phyloP scores from a whole-genome alignment of 2,329 filamentous ascomycete genomes.

The Gaeumannomyces tritici region DNA sequence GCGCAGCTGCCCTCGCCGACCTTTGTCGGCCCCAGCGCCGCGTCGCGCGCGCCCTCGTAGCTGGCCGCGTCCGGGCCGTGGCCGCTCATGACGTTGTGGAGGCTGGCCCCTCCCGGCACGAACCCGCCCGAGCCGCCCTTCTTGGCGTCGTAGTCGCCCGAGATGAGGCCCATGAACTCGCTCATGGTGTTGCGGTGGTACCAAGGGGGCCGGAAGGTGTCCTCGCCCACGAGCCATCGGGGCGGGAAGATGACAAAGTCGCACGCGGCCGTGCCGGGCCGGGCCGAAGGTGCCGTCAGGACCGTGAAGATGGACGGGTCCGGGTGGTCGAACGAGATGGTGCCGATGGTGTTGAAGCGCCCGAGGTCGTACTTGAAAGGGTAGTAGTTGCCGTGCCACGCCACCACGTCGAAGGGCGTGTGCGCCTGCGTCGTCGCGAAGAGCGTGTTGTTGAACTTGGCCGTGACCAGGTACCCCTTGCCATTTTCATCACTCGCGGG shows the following conservation, averaged over 20 bases:
- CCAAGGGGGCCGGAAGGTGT: conserved; percentile 49
- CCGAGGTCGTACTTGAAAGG: conserved; percentile 61
- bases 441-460: conserved; percentile 49
- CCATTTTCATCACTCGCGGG: background rate
- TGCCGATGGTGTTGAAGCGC: conserved; percentile 53
- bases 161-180: conserved; percentile 38
- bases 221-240: conserved; percentile 47
- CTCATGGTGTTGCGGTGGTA: conserved; percentile 44
- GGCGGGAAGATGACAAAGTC: conserved; percentile 53
- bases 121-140: conserved; percentile 28
- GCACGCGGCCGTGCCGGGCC: conserved; percentile 41
- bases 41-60: conserved; percentile 34
- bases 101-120: conserved; percentile 29
- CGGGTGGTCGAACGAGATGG: conserved; percentile 53
- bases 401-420: conserved; percentile 56
- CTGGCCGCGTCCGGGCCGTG: conserved; percentile 38
- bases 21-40: conserved; percentile 29
- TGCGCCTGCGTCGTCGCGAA: conserved; percentile 50
- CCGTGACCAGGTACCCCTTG: conserved; percentile 31
- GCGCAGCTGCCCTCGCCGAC: conserved; percentile 36
- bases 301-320: conserved; percentile 58
- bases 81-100: conserved; percentile 51
- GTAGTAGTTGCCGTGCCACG: conserved; percentile 60
- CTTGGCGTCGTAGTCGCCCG: conserved; percentile 36
- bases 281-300: conserved; percentile 38